Percentiles rank a stretch among this genome's conserved stretches.
Evolutionary conservation across 225 moss, liverwort and hornwort genomes (phyloP).

Genomic region (Neckera pumila): DNA sequence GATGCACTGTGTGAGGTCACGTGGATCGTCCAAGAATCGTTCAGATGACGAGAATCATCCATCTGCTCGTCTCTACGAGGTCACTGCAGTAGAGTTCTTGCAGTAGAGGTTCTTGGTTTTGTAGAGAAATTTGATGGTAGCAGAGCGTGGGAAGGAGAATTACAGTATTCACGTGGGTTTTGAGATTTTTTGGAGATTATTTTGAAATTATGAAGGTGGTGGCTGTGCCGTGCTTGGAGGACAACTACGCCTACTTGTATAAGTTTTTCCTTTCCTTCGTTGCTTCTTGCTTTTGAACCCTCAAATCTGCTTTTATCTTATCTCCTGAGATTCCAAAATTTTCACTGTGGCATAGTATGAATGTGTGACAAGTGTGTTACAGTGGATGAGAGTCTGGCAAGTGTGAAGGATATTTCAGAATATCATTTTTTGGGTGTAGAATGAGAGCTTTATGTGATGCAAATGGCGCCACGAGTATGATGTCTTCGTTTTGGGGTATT

Average conservation of each 20-base stretch:
- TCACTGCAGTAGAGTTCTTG: not conserved
- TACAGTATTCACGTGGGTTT: not conserved
- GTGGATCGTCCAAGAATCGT: not conserved
- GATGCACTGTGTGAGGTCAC: not conserved
- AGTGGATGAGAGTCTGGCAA: not conserved
- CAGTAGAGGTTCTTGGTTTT: not conserved
- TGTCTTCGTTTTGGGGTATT: not conserved
- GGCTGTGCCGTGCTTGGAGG: constrained; percentile 24
- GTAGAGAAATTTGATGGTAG: not conserved
- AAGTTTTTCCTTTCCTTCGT: not conserved
- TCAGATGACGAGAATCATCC: not conserved
- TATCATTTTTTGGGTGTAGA: not conserved
- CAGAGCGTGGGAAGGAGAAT: not conserved
- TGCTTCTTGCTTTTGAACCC: not conserved
- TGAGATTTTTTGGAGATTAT: not conserved
- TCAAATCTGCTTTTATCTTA: not conserved
- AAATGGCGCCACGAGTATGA: not conserved
- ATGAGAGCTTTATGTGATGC: not conserved
- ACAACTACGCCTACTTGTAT: constrained; percentile 38
- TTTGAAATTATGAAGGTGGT: not conserved
- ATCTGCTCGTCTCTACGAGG: not conserved
- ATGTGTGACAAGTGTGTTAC: not conserved
- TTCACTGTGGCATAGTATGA: not conserved
- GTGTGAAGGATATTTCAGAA: not conserved
- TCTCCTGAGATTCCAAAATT: not conserved